A percentile compares a stretch with the other conserved stretches of the same genome.
Evolutionary conservation across 306 rosid species (phyloP).

Genomic region (Malus sylvestris): DNA sequence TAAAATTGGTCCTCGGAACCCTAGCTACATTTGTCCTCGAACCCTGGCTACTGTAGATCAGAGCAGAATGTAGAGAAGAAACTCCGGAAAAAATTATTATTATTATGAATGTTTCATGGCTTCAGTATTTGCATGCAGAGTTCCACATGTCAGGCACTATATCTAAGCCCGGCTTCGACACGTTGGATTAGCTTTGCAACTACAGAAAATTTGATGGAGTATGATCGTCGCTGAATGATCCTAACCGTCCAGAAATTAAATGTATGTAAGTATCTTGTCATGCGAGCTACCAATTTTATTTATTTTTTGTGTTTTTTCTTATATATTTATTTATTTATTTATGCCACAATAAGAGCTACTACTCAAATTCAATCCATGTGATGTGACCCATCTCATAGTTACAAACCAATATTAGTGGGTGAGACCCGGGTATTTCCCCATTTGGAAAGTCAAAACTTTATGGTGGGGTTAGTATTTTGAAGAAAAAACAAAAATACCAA

Average conservation of each 20-base stretch:
- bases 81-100: neutral
- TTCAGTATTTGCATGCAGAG: neutral
- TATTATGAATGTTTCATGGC: neutral
- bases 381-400: slow-evolving; percentile 19
- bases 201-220: neutral
- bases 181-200: neutral
- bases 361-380: slow-evolving; percentile 18
- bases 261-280: neutral
- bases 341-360: neutral
- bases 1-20: neutral
- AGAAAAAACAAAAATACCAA: neutral
- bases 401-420: neutral
- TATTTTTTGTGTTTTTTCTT: too few species aligned
- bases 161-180: slow-evolving; percentile 13
- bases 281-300: neutral
- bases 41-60: neutral
- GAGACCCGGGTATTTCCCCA: neutral
- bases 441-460: neutral
- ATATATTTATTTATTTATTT: too few species aligned
- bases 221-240: slow-evolving; percentile 7
- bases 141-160: slow-evolving; percentile 24
- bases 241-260: slow-evolving; percentile 19
- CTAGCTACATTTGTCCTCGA: neutral
- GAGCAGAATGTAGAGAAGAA: neutral
- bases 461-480: neutral